Base-by-base conservation (phyloP, 306 rosid genomes). In the Dryas drummondii region DNA sequence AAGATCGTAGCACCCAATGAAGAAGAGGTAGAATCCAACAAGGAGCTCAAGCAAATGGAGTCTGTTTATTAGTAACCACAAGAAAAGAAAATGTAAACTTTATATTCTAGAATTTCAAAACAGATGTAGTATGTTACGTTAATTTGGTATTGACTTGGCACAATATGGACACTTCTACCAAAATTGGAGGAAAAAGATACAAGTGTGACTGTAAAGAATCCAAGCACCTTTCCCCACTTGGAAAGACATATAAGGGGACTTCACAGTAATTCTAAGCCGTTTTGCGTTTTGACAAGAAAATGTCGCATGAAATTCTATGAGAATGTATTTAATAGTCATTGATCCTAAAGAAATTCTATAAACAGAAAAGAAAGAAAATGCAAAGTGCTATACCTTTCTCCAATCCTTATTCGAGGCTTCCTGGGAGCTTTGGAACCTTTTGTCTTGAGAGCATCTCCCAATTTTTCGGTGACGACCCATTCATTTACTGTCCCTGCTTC, bases 381-480 rank as follows among this genome's bases (percentile, higher is more conserved):
- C 47, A 55, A 52, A 50, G 56, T 72, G 66, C 5, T 32, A 45
- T 86, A 83, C 98, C 98, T 87, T 82, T 83, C 96, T 17, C 87
- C 85, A 26, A 90, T 53, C 74, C 79, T 76, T n/a, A 82, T 51
- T 5, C 82, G 87, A 66, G 85, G 89, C 57, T 86, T 91, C 78
- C 41, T 86, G 41, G 82, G 81, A 48, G 93, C 76, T 83, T 91
- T 91, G 66, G 79, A 76, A n/a, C 84, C 84, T 37, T 86, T 90
- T 76, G 82, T 80, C 84, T 91, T 90, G 52, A 91, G 93, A 47
- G 93, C 91, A 79, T 91, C 97, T 57, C 98, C 98, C 66, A 91
- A 72, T 91, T 94, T 94, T 87, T 90, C 96, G 2, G 97, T 94
- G 77, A 94, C 97, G 10, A 94, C 92, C 97, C 97, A 94, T 80